These are phyloP conservation scores for Chalaropsis thielavioides DNA, from an alignment of 2,329 filamentous ascomycete species.

Conservation along the genomic window DNA sequence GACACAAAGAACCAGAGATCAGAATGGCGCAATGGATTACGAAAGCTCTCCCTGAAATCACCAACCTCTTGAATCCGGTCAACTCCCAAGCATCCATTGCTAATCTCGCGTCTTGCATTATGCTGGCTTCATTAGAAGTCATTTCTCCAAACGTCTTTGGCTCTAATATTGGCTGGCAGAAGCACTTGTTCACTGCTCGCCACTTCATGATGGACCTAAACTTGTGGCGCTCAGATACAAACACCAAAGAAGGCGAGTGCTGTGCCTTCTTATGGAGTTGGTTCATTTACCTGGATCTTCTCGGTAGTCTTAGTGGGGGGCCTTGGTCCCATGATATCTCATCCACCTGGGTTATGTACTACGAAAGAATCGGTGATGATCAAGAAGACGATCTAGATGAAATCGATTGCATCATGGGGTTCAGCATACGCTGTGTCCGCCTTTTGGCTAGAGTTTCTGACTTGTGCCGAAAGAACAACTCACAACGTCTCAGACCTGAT, in stretches of 20 bases:
- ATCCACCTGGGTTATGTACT: slow-evolving; percentile 37
- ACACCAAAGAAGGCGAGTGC: slow-evolving; percentile 29
- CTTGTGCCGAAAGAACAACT: slow-evolving; percentile 54
- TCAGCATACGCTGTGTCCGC: slow-evolving; percentile 33
- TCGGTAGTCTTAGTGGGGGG: slow-evolving; percentile 56
- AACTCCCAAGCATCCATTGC: slow-evolving; percentile 21
- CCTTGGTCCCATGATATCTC: slow-evolving; percentile 33
- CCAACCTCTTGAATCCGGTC: not conserved
- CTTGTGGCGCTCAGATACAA: slow-evolving; percentile 16
- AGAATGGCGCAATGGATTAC: slow-evolving; percentile 70
- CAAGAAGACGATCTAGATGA: slow-evolving; percentile 41
- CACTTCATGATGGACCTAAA: slow-evolving; percentile 49
- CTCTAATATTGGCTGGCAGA: slow-evolving; percentile 67
- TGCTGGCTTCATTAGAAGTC: slow-evolving; percentile 72
- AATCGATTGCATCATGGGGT: slow-evolving; percentile 60
- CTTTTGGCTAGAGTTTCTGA: slow-evolving; percentile 49
- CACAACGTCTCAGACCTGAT: slow-evolving; percentile 43
- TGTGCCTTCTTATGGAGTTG: slow-evolving; percentile 63
- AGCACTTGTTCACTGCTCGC: slow-evolving; percentile 60
- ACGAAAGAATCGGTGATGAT: slow-evolving; percentile 35
- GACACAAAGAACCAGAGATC: slow-evolving; percentile 58
- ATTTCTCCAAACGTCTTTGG: slow-evolving; percentile 70
- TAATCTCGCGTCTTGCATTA: slow-evolving; percentile 67
- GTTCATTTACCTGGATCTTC: slow-evolving; percentile 71
- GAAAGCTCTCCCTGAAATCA: slow-evolving; percentile 50